A percentile compares a stretch with the other conserved stretches of the same genome.
Conservation (phyloP, 2,329 filamentous ascomycete species). For the Aspergillus bombycis region DNA sequence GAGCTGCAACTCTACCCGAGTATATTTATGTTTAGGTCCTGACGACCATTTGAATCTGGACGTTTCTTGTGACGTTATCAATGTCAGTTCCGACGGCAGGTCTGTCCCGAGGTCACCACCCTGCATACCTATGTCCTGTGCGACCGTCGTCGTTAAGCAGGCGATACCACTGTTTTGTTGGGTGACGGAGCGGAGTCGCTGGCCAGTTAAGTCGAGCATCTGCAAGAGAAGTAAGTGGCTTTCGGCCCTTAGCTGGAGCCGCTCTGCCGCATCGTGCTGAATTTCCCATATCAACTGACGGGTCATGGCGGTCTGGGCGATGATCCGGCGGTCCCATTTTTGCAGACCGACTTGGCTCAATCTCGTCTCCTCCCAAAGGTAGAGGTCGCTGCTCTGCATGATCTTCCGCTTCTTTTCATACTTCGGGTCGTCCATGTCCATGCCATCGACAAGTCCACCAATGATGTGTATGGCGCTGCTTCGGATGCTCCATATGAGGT, state of each 20-base stretch:
- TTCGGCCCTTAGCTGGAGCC: slow-evolving; percentile 29
- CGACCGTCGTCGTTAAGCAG: slow-evolving; percentile 35
- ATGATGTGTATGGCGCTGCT: slow-evolving; percentile 25
- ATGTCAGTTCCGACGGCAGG: slow-evolving; percentile 19
- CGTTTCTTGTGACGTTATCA: slow-evolving; percentile 22
- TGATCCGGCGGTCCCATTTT: slow-evolving; percentile 34
- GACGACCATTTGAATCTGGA: slow-evolving; percentile 34
- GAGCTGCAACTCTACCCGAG: slow-evolving; percentile 36
- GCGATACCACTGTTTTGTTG: slow-evolving; percentile 34
- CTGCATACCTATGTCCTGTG: slow-evolving; percentile 36
- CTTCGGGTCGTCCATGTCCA: slow-evolving; percentile 31
- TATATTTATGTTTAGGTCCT: slow-evolving; percentile 39
- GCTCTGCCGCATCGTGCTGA: slow-evolving; percentile 35
- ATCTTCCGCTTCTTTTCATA: slow-evolving; percentile 15
- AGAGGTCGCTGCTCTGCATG: slow-evolving; percentile 25
- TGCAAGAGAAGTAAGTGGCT: slow-evolving; percentile 31
- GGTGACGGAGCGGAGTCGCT: slow-evolving; percentile 27
- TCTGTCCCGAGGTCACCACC: slow-evolving; percentile 12
- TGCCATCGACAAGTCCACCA: slow-evolving; percentile 20
- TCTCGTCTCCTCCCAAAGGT: slow-evolving; percentile 35
- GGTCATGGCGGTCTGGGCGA: slow-evolving; percentile 40
- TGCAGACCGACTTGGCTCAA: slow-evolving; percentile 37
- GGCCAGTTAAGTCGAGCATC: slow-evolving; percentile 28
- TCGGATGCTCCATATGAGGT: slow-evolving; percentile 36
- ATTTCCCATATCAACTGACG: slow-evolving; percentile 43